These are phyloP conservation scores for Lyophyllum shimeji DNA, from an alignment of 768 basidiomycete genomes.

Conservation along the genomic window DNA sequence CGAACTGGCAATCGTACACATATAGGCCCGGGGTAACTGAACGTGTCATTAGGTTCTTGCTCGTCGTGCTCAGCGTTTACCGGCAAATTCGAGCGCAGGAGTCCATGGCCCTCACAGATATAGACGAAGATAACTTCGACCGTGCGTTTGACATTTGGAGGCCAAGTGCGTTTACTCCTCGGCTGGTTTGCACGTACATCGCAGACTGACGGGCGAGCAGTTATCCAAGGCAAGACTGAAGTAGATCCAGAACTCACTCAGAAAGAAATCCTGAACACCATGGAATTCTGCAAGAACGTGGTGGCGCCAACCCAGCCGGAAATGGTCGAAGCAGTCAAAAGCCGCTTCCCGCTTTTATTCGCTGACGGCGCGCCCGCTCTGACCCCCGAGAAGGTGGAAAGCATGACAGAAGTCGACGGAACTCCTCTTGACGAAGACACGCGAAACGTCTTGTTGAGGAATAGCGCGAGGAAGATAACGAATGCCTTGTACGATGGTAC, in stretches of 20 bases:
- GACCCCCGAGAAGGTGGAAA: conserved; percentile 1
- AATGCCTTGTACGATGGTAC: conserved; percentile 6
- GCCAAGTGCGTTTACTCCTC: conserved; percentile 27
- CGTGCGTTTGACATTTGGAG: conserved; percentile 36
- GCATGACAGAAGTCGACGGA: neutral
- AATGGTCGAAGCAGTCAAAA: conserved; percentile 23
- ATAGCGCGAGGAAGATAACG: conserved; percentile 2
- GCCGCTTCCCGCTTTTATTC: conserved; percentile 12
- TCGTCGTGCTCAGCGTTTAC: conserved; percentile 42
- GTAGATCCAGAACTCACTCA: conserved; percentile 46
- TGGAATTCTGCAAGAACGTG: conserved; percentile 27
- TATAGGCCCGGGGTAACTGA: neutral
- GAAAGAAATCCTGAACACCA: conserved; percentile 47
- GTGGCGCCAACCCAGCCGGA: conserved; percentile 27
- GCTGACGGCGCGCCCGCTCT: neutral
- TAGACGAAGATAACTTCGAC: conserved; percentile 42
- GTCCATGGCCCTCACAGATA: conserved; percentile 29
- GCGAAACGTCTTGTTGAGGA: conserved; percentile 3
- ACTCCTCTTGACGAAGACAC: conserved; percentile 4
- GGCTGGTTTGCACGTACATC: neutral
- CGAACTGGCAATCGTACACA: neutral
- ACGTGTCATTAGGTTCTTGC: conserved; percentile 28
- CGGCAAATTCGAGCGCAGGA: conserved; percentile 40
- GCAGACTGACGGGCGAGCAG: conserved; percentile 23
- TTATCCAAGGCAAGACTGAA: conserved; percentile 55